Evolutionary conservation across 441 rosid genomes (phyloP), one percentile per base, ranked within the genome.

Genomic region (Mallotus japonicus): DNA sequence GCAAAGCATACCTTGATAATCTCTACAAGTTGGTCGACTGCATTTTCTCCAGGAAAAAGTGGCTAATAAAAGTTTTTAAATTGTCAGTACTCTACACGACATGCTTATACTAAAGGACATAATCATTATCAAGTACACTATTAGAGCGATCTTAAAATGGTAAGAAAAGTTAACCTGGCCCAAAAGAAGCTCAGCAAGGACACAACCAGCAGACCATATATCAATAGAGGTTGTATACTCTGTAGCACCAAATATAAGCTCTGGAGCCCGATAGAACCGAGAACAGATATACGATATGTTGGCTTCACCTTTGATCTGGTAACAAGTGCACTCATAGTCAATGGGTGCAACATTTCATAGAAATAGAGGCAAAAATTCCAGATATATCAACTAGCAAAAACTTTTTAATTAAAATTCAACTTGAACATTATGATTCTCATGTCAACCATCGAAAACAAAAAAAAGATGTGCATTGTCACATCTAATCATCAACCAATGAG

Each of bases 131-230:
- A 63, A 13, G 19, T 65, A n/a, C 4, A n/a, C 6, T 8, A 37
- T 3, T 13, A 16, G 2, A 42, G n/a, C 50, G 67, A 12, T 24
- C 16, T 17, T 57, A 54, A 74, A 54, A 40, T 12, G 17, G 3
- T 4, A 46, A 2, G 11, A 19, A 65, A 49, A 51, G 37, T 20
- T 53, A 74, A 93, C 99, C 90, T 92, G 98, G 75, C 98, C 98
- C 50, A 96, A 83, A 70, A 96, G 94, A 75, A 96, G 98, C 85
- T 96, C 99, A 15, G 99, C 99, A 64, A 96, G 97, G 46, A 96
- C 97, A 86, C 99, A 96, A 67, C 99, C 98, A 77, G 98, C 98
- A 51, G 99, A 96, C 99, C 99, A 93, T 69, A 93, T 96, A 73
- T 96, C 99, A 66, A 96, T 96, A 13, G 99, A 89, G 61, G 97